Conservation (phyloP, 1,284 basidiomycete species). For the Puccinia novopanici region DNA sequence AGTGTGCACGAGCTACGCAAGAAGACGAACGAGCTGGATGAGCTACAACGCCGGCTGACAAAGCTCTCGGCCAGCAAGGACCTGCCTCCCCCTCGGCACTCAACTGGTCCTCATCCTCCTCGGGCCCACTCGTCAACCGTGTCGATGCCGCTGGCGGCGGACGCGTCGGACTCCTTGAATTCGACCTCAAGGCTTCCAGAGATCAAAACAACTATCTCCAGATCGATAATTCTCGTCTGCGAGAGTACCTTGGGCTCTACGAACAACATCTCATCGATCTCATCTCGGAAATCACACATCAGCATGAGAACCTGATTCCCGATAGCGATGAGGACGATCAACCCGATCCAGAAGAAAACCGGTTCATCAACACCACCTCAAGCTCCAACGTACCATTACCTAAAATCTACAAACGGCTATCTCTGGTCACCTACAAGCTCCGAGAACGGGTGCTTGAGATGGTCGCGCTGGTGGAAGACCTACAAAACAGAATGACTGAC, state of each 20-base stretch:
- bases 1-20: constrained; percentile 30
- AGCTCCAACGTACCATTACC: constrained; percentile 8
- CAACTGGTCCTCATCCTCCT: background rate
- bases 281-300: constrained; percentile 15
- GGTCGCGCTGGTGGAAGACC: constrained; percentile 4
- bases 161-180: constrained; percentile 33
- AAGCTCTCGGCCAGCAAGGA: constrained; percentile 27
- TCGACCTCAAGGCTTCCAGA: constrained; percentile 28
- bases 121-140: background rate
- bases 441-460: constrained; percentile 27
- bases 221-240: constrained; percentile 14
- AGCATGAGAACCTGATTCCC: background rate
- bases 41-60: constrained; percentile 35
- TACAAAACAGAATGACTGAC: constrained; percentile 2
- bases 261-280: constrained; percentile 35
- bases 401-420: constrained; percentile 31
- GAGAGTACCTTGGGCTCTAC: constrained; percentile 35
- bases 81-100: background rate
- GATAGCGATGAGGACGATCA: constrained; percentile 8
- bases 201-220: constrained; percentile 4
- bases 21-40: constrained; percentile 29
- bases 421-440: constrained; percentile 22
- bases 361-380: background rate
- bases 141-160: constrained; percentile 2
- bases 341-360: constrained; percentile 5